Percentiles rank a stretch among this genome's conserved stretches.
These are phyloP conservation scores for Cadophora sp. DNA, from an alignment of 2,329 filamentous ascomycete species.

Conservation along the genomic window DNA sequence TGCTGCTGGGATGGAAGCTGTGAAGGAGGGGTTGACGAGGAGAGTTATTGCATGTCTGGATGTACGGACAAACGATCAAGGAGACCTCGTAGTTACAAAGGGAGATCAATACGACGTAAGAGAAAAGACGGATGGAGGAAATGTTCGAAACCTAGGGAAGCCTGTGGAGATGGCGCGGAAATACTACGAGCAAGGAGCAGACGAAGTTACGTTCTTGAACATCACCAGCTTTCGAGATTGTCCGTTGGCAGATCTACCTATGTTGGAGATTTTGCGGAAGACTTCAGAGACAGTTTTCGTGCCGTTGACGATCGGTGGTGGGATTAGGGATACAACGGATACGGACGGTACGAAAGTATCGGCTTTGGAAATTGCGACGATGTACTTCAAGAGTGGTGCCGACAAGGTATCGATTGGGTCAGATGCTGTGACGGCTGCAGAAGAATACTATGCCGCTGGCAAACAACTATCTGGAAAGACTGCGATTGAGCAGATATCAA, in stretches of 20 bases:
- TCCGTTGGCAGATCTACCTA: conserved; percentile 88
- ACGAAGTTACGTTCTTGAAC: conserved; percentile 97
- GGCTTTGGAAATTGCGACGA: conserved; percentile 88
- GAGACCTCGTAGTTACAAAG: conserved; percentile 96
- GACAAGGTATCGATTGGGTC: conserved; percentile 98
- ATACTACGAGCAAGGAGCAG: conserved; percentile 96
- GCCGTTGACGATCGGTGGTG: conserved; percentile 92
- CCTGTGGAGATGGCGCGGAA: conserved; percentile 91
- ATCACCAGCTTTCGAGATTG: conserved; percentile 98
- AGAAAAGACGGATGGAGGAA: conserved; percentile 73
- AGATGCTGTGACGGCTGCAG: conserved; percentile 90
- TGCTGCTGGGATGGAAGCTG: conserved; percentile 42
- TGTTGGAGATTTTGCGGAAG: conserved; percentile 90
- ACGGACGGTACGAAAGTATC: conserved; percentile 85
- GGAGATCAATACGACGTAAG: conserved; percentile 98
- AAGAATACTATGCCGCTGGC: conserved; percentile 82
- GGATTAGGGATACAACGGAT: conserved; percentile 92
- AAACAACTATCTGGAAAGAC: conserved; percentile 78
- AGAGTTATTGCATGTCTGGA: conserved; percentile 96
- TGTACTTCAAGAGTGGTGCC: conserved; percentile 97
- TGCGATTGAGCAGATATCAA: conserved; percentile 93
- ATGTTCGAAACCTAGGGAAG: conserved; percentile 93
- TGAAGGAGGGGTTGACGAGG: conserved; percentile 78
- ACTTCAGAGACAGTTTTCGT: conserved; percentile 95
- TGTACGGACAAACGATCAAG: conserved; percentile 90